These are phyloP conservation scores for Colletotrichum chlorophyti DNA, from an alignment of 2,329 filamentous ascomycete genomes.

Conservation along the genomic window DNA sequence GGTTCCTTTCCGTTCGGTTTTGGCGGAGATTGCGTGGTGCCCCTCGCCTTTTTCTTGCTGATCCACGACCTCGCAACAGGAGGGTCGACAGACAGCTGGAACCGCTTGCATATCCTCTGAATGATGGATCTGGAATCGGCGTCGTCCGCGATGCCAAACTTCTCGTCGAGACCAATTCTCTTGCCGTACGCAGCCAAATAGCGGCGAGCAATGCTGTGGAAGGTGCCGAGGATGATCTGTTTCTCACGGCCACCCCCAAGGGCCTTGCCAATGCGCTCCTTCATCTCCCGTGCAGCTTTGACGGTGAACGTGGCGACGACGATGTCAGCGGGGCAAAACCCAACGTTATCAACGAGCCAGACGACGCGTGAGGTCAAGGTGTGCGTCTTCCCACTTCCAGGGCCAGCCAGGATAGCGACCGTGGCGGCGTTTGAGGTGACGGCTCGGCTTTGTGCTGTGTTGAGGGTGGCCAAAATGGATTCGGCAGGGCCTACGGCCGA, in stretches of 20 bases:
- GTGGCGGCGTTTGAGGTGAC: slow-evolving; percentile 60
- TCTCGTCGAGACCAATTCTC: slow-evolving; percentile 79
- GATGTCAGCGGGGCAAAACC: slow-evolving; percentile 82
- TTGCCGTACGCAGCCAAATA: slow-evolving; percentile 87
- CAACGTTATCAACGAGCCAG: slow-evolving; percentile 78
- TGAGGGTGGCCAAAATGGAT: slow-evolving; percentile 56
- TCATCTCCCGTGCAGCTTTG: slow-evolving; percentile 94
- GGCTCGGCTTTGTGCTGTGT: slow-evolving; percentile 61
- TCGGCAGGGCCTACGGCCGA: slow-evolving; percentile 26
- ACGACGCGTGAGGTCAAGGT: slow-evolving; percentile 92
- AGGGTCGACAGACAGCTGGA: slow-evolving; percentile 72
- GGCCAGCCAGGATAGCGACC: slow-evolving; percentile 72
- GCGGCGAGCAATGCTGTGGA: slow-evolving; percentile 88
- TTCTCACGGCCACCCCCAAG: slow-evolving; percentile 79
- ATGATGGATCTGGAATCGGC: slow-evolving; percentile 81
- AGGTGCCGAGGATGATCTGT: slow-evolving; percentile 86
- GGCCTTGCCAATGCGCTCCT: slow-evolving; percentile 80
- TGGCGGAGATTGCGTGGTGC: slow-evolving; percentile 44
- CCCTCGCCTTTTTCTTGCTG: slow-evolving; percentile 68
- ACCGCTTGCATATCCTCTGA: slow-evolving; percentile 81
- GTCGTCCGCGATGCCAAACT: slow-evolving; percentile 91
- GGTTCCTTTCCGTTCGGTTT: slow-evolving; percentile 40
- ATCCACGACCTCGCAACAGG: slow-evolving; percentile 78
- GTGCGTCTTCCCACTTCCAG: slow-evolving; percentile 88
- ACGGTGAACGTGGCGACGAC: slow-evolving; percentile 97